Conservation (phyloP, 148 eudicot genomes). For the Arbutus unedo region DNA sequence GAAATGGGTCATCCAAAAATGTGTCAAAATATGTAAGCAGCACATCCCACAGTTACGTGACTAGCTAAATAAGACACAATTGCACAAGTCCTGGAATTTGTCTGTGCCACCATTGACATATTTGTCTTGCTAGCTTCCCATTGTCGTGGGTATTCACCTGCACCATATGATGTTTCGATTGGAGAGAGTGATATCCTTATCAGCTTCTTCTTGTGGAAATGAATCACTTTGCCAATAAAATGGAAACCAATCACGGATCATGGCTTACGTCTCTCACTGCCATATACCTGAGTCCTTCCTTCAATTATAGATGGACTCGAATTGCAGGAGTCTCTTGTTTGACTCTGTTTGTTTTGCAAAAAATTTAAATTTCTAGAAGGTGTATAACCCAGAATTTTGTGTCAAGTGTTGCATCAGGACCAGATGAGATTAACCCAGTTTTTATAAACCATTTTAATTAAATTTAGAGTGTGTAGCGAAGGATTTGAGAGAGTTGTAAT, state of each 20-base stretch:
- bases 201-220: conserved; percentile 7
- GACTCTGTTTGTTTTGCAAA: no score
- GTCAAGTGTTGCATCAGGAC: no score
- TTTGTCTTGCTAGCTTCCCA: background rate
- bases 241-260: background rate
- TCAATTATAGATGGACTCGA: background rate
- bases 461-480: no score
- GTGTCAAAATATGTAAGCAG: background rate
- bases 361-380: no score
- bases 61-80: background rate
- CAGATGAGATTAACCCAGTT: no score
- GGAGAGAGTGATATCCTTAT: conserved; percentile 15
- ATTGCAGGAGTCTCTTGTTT: background rate
- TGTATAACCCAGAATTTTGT: no score
- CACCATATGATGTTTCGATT: background rate
- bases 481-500: no score
- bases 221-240: background rate
- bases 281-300: background rate
- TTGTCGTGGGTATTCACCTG: background rate
- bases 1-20: background rate
- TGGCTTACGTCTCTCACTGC: background rate
- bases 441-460: no score
- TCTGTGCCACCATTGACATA: background rate
- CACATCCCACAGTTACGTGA: background rate
- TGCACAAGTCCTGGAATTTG: conserved; percentile 8